A percentile compares a stretch with the other conserved stretches of the same genome.
These are phyloP conservation scores for Isabelozyma heimii DNA, from an alignment of 805 yeast genomes.

Conservation along the genomic window DNA sequence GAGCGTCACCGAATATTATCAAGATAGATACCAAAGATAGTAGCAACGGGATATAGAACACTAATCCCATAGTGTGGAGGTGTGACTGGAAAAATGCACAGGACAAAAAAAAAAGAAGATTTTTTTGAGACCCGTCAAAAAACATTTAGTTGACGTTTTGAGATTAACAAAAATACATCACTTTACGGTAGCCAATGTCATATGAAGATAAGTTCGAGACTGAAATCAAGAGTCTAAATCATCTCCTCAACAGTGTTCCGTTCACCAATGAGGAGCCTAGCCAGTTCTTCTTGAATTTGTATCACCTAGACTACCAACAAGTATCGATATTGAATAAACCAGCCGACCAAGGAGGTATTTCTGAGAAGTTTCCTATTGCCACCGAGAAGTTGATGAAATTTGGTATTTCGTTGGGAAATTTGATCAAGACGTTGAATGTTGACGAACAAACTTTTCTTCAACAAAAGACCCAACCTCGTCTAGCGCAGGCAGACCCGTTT, in stretches of 20 bases:
- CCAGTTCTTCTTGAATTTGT: slow-evolving; percentile 29
- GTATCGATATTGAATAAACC: slow-evolving; percentile 20
- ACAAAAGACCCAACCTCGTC: slow-evolving; percentile 21
- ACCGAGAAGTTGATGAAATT: slow-evolving; percentile 36
- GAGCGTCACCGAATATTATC: slow-evolving; percentile 49
- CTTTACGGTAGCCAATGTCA: slow-evolving; percentile 3
- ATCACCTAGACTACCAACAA: slow-evolving; percentile 21
- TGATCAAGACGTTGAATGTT: slow-evolving; percentile 30
- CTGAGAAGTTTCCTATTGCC: slow-evolving; percentile 29
- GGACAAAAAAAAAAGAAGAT: not conserved
- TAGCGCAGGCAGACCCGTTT: slow-evolving; percentile 8
- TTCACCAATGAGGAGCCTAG: slow-evolving; percentile 17
- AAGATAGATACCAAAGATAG: slow-evolving; percentile 19
- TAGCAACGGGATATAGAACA: slow-evolving; percentile 2
- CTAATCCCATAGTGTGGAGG: slow-evolving; percentile 1
- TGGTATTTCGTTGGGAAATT: slow-evolving; percentile 42
- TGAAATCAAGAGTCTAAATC: slow-evolving; percentile 23
- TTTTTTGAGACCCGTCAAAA: not conserved
- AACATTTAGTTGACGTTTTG: not conserved
- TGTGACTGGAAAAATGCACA: not conserved
- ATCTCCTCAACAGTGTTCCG: slow-evolving; percentile 33
- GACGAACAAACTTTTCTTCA: slow-evolving; percentile 31
- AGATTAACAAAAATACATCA: not conserved
- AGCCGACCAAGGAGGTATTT: not conserved
- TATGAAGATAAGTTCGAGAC: slow-evolving; percentile 16